A percentile compares a stretch with the other conserved stretches of the same genome.
Conservation (phyloP, 331 rosid species). For the Malus hybrid region DNA sequence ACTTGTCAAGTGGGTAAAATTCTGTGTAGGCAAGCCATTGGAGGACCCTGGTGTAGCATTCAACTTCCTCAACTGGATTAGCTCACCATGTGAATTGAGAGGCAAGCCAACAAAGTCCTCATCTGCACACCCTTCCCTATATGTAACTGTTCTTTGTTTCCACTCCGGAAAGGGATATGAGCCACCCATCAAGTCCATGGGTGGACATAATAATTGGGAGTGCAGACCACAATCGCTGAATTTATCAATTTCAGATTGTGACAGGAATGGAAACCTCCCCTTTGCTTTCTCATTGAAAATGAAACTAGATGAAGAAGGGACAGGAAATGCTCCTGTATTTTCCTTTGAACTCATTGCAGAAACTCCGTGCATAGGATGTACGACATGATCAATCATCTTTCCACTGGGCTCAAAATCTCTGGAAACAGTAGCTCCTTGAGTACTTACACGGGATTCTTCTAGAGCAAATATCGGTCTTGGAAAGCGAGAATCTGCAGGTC, state of each 20-base stretch:
- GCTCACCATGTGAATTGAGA: conserved; percentile 89
- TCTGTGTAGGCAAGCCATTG: conserved; percentile 31
- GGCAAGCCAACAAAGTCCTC: conserved; percentile 69
- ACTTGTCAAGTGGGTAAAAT: conserved; percentile 2
- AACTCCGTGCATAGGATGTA: conserved; percentile 36
- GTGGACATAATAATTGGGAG: conserved; percentile 29
- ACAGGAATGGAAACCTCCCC: conserved; percentile 30
- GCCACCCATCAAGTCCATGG: conserved; percentile 34
- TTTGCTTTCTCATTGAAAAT: conserved; percentile 33
- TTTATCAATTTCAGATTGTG: conserved; percentile 37
- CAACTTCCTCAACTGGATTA: conserved; percentile 56
- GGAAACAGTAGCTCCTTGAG: conserved; percentile 27
- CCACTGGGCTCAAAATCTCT: conserved; percentile 41
- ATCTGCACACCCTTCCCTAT: conserved; percentile 30
- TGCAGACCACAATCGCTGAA: conserved; percentile 15
- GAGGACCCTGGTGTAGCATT: conserved; percentile 29
- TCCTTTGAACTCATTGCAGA: conserved; percentile 28
- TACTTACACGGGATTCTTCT: conserved; percentile 30
- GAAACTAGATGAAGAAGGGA: conserved; percentile 42
- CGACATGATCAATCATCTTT: conserved; percentile 26
- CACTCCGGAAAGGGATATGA: conserved; percentile 30
- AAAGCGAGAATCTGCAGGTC: conserved; percentile 31
- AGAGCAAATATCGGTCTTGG: conserved; percentile 31
- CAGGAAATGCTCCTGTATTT: conserved; percentile 29
- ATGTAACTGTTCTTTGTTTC: conserved; percentile 33